Conservation (phyloP, 2,329 filamentous ascomycete species). For the Tolypocladium ophioglossoides region DNA sequence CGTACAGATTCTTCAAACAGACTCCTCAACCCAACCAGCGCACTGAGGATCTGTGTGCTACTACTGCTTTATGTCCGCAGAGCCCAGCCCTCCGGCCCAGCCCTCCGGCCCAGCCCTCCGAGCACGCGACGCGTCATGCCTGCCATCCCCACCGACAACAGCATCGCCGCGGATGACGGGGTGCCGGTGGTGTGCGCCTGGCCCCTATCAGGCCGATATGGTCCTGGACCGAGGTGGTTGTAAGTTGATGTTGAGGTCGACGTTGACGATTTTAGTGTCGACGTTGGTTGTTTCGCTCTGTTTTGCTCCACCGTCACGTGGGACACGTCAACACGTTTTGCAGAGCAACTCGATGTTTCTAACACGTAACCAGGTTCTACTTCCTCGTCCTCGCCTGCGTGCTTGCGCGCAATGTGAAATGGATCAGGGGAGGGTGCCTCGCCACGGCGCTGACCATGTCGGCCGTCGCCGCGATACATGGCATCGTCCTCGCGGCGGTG, state of each 20-base stretch:
- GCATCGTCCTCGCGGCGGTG: constrained; percentile 46
- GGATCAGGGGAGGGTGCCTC: constrained; percentile 52
- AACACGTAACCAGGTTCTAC: constrained; percentile 41
- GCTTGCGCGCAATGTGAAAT: constrained; percentile 48
- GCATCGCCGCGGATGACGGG: constrained; percentile 4
- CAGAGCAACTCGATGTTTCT: no score
- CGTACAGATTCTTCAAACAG: no score
- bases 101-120: no score
- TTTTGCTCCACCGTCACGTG: background rate
- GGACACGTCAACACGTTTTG: no score
- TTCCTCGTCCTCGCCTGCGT: constrained; percentile 52
- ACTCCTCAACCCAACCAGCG: background rate
- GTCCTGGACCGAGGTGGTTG: constrained; percentile 40
- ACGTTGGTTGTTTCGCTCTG: no score
- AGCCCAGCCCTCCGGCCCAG: no score
- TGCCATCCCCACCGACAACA: background rate
- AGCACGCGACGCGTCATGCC: background rate
- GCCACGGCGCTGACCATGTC: constrained; percentile 53
- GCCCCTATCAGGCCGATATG: constrained; percentile 47
- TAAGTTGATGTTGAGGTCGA: constrained; percentile 10
- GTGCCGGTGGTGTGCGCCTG: constrained; percentile 43
- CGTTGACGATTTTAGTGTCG: no score
- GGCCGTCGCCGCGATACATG: constrained; percentile 53
- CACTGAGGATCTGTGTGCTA: background rate
- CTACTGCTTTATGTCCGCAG: background rate